Conservation (phyloP, 495 filamentous ascomycete genomes). For the Tuber indicum region DNA sequence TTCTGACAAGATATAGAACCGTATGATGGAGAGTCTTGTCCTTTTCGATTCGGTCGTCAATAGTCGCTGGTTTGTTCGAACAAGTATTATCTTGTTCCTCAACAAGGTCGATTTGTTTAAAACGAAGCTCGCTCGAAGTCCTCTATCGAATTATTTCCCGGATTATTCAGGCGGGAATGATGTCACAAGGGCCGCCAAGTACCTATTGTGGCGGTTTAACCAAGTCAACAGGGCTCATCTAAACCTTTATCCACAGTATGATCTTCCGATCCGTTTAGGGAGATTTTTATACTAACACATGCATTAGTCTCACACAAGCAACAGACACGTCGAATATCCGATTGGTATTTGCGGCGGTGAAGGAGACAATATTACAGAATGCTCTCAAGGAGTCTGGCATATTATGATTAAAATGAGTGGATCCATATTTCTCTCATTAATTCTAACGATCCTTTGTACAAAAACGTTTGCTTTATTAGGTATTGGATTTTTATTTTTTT, state of each 20-base stretch:
- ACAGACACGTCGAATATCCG: slow-evolving; percentile 98
- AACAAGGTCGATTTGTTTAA: slow-evolving; percentile 99
- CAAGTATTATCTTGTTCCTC: slow-evolving; percentile 95
- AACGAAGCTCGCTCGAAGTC: slow-evolving; percentile 80
- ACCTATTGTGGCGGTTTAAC: slow-evolving; percentile 95
- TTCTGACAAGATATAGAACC: slow-evolving; percentile 59
- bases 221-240: slow-evolving; percentile 95
- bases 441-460: slow-evolving; percentile 36
- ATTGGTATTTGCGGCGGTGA: slow-evolving; percentile 93
- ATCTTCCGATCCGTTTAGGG: slow-evolving; percentile 18
- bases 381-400: slow-evolving; percentile 97
- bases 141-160: slow-evolving; percentile 88
- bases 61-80: slow-evolving; percentile 97
- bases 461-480: slow-evolving; percentile 37
- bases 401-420: slow-evolving; percentile 55
- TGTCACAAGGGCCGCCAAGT: slow-evolving; percentile 95
- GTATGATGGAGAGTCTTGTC: slow-evolving; percentile 96
- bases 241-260: slow-evolving; percentile 96
- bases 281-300: slow-evolving; percentile 39
- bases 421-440: slow-evolving; percentile 29
- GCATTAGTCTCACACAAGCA: slow-evolving; percentile 81
- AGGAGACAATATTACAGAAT: slow-evolving; percentile 97
- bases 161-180: slow-evolving; percentile 97
- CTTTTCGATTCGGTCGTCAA: slow-evolving; percentile 99
- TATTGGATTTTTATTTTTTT: slow-evolving; percentile 31